A percentile compares a stretch with the other conserved stretches of the same genome.
Conservation (phyloP, 805 yeast species). For the Schwanniomyces vanrijiae region DNA sequence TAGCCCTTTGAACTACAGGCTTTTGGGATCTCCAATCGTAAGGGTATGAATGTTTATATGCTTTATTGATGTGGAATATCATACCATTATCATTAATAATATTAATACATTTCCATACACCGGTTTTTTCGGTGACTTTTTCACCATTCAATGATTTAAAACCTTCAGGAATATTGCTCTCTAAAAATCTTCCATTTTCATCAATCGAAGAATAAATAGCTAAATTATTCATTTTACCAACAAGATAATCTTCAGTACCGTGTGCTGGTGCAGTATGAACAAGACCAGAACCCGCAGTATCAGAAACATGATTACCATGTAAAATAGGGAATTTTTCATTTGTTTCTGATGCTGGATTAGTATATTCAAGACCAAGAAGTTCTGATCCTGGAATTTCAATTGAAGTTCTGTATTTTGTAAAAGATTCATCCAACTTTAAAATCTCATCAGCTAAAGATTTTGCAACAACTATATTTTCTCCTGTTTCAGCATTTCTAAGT, state of each 20-base stretch:
- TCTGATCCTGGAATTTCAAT: conserved; percentile 18
- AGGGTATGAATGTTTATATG: conserved; percentile 82
- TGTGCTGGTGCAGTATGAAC: conserved; percentile 99
- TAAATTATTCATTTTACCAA: conserved; percentile 60
- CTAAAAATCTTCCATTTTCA: conserved; percentile 64
- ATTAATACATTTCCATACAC: conserved; percentile 52
- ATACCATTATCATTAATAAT: conserved; percentile 43
- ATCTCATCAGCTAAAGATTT: conserved; percentile 44
- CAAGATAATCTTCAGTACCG: conserved; percentile 87
- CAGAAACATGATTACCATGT: conserved; percentile 80
- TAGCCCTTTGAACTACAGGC: conserved; percentile 92
- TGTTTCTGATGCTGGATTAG: conserved; percentile 50
- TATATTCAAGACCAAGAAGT: conserved; percentile 41
- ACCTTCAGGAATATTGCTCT: conserved; percentile 47
- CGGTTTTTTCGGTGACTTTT: conserved; percentile 24
- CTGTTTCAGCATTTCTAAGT: conserved; percentile 20
- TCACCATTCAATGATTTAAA: conserved; percentile 48
- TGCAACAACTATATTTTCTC: conserved; percentile 59
- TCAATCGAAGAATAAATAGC: conserved; percentile 77
- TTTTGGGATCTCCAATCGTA: conserved; percentile 96
- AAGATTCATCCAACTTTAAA: conserved; percentile 24
- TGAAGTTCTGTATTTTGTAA: neutral
- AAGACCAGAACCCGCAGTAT: conserved; percentile 85
- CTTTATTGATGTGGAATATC: conserved; percentile 47
- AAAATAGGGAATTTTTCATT: conserved; percentile 55